Evolutionary conservation across 768 basidiomycete genomes (phyloP), one percentile per base, ranked within the genome.

Genomic region (Boletus fagicola): DNA sequence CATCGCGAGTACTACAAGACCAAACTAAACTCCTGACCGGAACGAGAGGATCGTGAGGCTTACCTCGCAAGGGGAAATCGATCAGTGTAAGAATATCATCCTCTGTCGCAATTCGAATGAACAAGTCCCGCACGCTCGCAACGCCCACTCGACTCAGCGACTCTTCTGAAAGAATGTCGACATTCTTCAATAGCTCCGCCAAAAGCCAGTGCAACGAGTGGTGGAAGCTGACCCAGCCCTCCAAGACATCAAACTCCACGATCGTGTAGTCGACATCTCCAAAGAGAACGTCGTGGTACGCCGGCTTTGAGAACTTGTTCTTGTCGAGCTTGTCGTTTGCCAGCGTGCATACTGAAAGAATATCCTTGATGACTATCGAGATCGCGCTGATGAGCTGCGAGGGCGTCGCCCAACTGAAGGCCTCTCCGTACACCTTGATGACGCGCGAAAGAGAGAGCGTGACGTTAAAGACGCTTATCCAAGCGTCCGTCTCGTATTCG

Each of bases 401-500:
- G 0, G 81, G 72, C 0, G 78, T 78, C 1, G 84, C 78, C 49
- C 77, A 76, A n/a, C 79, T 73, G 67, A 88, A 96, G 0, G 90
- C 88, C 62, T 91, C 90, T 7, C 94, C 95, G 59, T 93, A 92
- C 1, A 88, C 87, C 68, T 93, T 91, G 76, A 92, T 91, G 40
- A 93, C 85, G 44, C 93, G 86, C 7, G 90, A 89, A 26, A 99
- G 75, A 35, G 92, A 94, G 11, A 96, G 82, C 7, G 94, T 94
- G 24, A 98, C 89, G 63, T 95, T 94, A 74, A 98, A 98, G 15
- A 97, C 92, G 64, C 88, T 91, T 60, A 97, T 92, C 96, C 95
- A 97, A 20, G 89, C 88, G 62, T 99, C 97, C 31, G 90, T 89
- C 75, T 99, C 97, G 75, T 91, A 99, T 72, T 98, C 96, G 64